phyloP scores from a whole-genome alignment of 2,329 filamentous ascomycete genomes.

The Sarocladium brachiariae region DNA sequence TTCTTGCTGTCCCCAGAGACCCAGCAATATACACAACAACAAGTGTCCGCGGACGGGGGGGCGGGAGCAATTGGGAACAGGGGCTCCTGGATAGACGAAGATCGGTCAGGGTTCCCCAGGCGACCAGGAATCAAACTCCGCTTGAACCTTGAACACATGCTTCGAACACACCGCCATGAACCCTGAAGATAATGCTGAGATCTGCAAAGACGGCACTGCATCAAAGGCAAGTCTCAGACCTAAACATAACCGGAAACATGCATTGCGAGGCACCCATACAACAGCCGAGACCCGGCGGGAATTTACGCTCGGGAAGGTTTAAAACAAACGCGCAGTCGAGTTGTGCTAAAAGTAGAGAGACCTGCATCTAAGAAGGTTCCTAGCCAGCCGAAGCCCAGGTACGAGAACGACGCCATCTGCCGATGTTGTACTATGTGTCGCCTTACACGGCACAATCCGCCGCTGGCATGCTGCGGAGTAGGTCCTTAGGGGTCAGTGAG shows the following conservation, averaged over 20 bases:
- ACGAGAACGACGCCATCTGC: not conserved
- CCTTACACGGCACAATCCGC: not conserved
- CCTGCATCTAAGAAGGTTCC: not conserved
- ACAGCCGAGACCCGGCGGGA: not conserved
- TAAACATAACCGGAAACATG: not conserved
- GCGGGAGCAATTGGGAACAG: too few relatives aligned
- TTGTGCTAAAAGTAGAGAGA: not conserved
- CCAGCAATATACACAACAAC: too few relatives aligned
- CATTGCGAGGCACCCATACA: not conserved
- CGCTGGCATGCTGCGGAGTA: too few relatives aligned
- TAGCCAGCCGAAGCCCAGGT: not conserved
- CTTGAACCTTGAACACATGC: not conserved
- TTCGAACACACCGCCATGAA: constrained; percentile 4
- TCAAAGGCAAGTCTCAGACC: not conserved
- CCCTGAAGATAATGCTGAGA: not conserved
- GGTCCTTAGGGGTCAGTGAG: too few relatives aligned
- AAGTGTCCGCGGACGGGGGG: too few relatives aligned
- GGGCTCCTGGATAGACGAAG: not conserved
- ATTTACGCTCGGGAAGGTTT: too few relatives aligned
- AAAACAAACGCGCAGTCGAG: not conserved
- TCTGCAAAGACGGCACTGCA: not conserved
- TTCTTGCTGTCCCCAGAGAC: not conserved
- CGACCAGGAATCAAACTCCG: not conserved
- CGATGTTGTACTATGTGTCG: not conserved
- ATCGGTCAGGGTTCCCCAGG: constrained; percentile 6